Percentiles rank a stretch among this genome's conserved stretches.
Conservation (phyloP, 2,329 filamentous ascomycete genomes). For the Aulographum hederae region DNA sequence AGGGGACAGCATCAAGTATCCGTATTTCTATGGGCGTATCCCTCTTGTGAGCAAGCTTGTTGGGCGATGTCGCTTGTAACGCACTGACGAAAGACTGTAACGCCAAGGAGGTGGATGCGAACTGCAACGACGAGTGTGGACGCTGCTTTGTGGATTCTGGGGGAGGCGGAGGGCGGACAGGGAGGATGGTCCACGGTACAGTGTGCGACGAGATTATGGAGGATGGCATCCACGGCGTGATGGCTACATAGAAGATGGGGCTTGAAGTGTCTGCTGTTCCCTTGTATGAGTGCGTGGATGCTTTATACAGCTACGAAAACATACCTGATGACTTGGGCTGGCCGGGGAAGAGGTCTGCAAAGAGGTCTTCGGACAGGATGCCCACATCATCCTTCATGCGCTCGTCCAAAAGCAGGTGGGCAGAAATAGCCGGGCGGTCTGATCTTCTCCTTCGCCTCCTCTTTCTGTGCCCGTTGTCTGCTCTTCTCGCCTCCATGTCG, state of each 20-base stretch:
- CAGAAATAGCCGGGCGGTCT: conserved; percentile 59
- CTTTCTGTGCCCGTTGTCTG: conserved; percentile 20
- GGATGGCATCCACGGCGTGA: conserved; percentile 53
- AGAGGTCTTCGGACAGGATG: conserved; percentile 71
- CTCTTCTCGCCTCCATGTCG: not conserved
- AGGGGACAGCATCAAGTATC: conserved; percentile 60
- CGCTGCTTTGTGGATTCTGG: conserved; percentile 16
- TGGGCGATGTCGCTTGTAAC: conserved; percentile 56
- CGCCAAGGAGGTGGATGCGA: conserved; percentile 52
- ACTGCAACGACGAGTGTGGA: conserved; percentile 61
- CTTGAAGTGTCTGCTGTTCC: conserved; percentile 2
- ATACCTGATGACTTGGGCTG: not conserved
- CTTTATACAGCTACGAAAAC: not conserved
- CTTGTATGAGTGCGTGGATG: not conserved
- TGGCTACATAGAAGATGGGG: conserved; percentile 41
- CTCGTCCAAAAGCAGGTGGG: conserved; percentile 68
- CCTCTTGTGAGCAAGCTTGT: conserved; percentile 32
- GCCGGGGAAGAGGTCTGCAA: conserved; percentile 57
- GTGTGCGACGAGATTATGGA: conserved; percentile 33
- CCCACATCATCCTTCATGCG: conserved; percentile 73
- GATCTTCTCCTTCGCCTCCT: conserved; percentile 27
- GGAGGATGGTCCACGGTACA: conserved; percentile 69
- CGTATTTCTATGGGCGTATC: conserved; percentile 70
- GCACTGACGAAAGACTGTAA: conserved; percentile 64
- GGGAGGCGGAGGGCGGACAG: conserved; percentile 35